Evolutionary conservation across 139 green algal genomes (phyloP).

Genomic region (Coelastrella sp.): DNA sequence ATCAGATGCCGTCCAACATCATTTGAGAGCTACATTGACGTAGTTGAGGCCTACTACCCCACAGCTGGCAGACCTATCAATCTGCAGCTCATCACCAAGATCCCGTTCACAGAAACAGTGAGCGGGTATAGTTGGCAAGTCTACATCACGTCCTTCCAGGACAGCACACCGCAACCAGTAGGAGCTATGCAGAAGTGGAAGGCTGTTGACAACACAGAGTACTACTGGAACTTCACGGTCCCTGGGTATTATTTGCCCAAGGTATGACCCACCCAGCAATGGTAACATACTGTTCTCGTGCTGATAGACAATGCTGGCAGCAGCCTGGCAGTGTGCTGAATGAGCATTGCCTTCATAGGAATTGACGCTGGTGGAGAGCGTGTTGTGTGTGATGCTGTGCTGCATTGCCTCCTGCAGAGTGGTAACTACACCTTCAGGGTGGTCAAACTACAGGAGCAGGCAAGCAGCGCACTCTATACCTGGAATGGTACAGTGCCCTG

Average conservation of each 20-base stretch:
- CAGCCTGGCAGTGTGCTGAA: not conserved
- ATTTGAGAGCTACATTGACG: constrained; percentile 16
- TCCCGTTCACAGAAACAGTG: not conserved
- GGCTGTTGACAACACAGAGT: not conserved
- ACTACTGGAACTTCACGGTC: not conserved
- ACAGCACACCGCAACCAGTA: not conserved
- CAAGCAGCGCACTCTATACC: too few species aligned
- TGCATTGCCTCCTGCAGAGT: too few species aligned
- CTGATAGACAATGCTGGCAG: not conserved
- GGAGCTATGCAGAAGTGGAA: not conserved
- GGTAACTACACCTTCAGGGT: too few species aligned
- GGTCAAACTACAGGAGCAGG: too few species aligned
- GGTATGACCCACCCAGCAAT: too few species aligned
- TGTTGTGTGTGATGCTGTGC: too few species aligned
- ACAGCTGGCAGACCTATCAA: not conserved
- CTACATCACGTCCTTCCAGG: not conserved
- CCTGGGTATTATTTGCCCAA: not conserved
- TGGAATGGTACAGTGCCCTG: too few species aligned
- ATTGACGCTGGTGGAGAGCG: too few species aligned
- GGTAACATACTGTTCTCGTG: too few species aligned
- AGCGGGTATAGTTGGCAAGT: not conserved
- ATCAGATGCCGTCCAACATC: not conserved
- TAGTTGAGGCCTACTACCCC: not conserved
- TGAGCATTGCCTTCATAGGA: too few species aligned
- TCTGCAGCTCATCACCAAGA: constrained; percentile 11